Evolutionary conservation across 2,329 filamentous ascomycete genomes (phyloP).

Genomic region (Paracoccidioides brasiliensis): DNA sequence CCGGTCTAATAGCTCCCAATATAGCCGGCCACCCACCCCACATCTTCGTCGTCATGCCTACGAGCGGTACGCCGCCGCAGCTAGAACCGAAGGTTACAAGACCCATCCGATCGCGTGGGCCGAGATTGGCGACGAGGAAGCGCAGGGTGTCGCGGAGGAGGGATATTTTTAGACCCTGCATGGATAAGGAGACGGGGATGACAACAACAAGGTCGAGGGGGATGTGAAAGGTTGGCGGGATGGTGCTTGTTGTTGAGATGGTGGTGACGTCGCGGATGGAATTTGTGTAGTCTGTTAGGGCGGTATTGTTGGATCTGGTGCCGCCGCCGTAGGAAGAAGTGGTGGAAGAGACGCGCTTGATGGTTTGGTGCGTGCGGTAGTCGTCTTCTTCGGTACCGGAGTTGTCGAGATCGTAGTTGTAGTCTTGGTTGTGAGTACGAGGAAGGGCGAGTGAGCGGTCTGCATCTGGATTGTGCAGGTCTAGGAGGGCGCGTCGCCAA

Average conservation of each 20-base stretch:
- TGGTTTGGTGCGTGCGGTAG: conserved; percentile 44
- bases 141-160: conserved; percentile 80
- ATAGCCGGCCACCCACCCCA: conserved; percentile 88
- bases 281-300: conserved; percentile 82
- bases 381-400: conserved; percentile 86
- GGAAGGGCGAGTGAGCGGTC: conserved; percentile 18
- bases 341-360: conserved; percentile 65
- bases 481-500: conserved; percentile 78
- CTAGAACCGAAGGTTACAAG: conserved; percentile 94
- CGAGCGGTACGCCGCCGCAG: conserved; percentile 80
- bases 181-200: conserved; percentile 91
- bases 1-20: conserved; percentile 74
- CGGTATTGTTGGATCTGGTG: conserved; percentile 73
- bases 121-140: conserved; percentile 80
- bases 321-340: conserved; percentile 63
- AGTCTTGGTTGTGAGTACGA: conserved; percentile 50
- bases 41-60: conserved; percentile 94
- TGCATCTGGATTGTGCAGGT: conserved; percentile 60
- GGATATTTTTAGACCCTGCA: conserved; percentile 98
- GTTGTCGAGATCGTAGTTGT: conserved; percentile 65
- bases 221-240: conserved; percentile 56
- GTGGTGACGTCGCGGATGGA: conserved; percentile 35
- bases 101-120: conserved; percentile 91
- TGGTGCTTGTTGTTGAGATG: conserved; percentile 16
- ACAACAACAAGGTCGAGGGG: conserved; percentile 93